Base-by-base conservation (phyloP, 179 eudicot genomes). In the Gypsophila paniculata region DNA sequence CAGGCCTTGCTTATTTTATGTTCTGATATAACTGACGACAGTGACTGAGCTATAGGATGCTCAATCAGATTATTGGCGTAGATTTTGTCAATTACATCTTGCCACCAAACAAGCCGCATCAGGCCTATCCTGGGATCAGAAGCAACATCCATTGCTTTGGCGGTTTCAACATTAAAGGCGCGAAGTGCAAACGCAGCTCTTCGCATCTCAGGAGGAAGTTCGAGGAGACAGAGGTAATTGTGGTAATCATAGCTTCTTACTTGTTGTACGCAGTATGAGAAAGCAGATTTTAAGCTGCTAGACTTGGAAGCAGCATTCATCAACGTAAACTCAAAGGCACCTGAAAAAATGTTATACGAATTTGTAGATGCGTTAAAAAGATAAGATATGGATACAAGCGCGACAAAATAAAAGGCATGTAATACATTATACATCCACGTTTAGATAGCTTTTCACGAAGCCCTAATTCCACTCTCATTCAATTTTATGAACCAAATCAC, bases 71-170 rank as follows among this genome's bases (percentile, higher is more conserved):
- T 89, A 74, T 89, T 75, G 51, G 92, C 75, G 63, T 64, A 89
- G 36, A 93, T 91, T 77, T 89, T 91, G 82, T 89, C 98, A 12
- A 91, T 78, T 39, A 93, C 86, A 74, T 93, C 97, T 80, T 87
- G 93, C 97, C 97, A 93, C 98, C 98, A 93, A 48, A 93, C 81
- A 19, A 93, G 87, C 60, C 98, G 98, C 98, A 93, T 91, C 14
- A 91, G 89, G 68, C 98, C 98, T 19, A 91, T 93, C 80, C 84
- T 84, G 52, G 98, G 98, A 78, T 93, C 91, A 48, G 98, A 93
- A 51, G 98, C 93, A 62, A 93, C 87, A 68, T 93, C 98, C 96
- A 93, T 91, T 17, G 97, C 98, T 83, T 87, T 84, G 70, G 98
- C 86, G 29, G 98, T 91, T 78, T 93, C 98, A 0, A 93, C 88